Conservation (phyloP, 768 basidiomycete genomes). For the Punctularia strigosozonata region DNA sequence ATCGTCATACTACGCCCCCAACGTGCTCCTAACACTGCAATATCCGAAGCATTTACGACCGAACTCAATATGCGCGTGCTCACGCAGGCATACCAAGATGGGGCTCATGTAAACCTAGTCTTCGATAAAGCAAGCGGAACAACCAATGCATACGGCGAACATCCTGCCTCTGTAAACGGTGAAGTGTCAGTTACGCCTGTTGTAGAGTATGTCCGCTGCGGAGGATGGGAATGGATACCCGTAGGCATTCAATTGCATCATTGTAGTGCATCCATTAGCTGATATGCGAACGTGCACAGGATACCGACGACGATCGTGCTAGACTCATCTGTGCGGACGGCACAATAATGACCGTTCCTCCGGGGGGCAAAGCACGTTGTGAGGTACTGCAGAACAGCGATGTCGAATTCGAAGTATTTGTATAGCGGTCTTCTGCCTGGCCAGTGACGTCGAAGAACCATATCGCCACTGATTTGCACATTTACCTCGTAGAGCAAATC, state of each 20-base stretch:
- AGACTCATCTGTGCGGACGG: slow-evolving; percentile 79
- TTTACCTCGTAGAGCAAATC: too few relatives aligned
- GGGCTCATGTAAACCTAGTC: slow-evolving; percentile 51
- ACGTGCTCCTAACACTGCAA: slow-evolving; percentile 35
- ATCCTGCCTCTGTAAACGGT: slow-evolving; percentile 15
- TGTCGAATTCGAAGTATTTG: too few relatives aligned
- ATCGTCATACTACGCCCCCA: slow-evolving; percentile 66
- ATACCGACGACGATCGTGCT: slow-evolving; percentile 43
- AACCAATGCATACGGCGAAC: slow-evolving; percentile 33
- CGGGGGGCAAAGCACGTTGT: slow-evolving; percentile 47
- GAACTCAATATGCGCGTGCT: slow-evolving; percentile 44
- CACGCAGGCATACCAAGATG: slow-evolving; percentile 64
- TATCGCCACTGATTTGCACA: too few relatives aligned
- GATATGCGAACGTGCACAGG: slow-evolving; percentile 26
- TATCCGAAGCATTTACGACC: slow-evolving; percentile 30
- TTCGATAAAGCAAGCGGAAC: too few relatives aligned
- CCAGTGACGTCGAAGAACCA: too few relatives aligned
- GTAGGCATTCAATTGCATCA: slow-evolving; percentile 31
- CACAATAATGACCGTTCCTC: slow-evolving; percentile 47
- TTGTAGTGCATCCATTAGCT: slow-evolving; percentile 3
- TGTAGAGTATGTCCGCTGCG: slow-evolving; percentile 70
- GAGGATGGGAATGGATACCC: slow-evolving; percentile 81
- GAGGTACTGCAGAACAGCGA: too few relatives aligned
- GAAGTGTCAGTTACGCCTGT: slow-evolving; percentile 40
- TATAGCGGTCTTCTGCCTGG: too few relatives aligned